A percentile compares a stretch with the other conserved stretches of the same genome.
phyloP scores from a whole-genome alignment of 805 yeast species.

The Candida germanica region DNA sequence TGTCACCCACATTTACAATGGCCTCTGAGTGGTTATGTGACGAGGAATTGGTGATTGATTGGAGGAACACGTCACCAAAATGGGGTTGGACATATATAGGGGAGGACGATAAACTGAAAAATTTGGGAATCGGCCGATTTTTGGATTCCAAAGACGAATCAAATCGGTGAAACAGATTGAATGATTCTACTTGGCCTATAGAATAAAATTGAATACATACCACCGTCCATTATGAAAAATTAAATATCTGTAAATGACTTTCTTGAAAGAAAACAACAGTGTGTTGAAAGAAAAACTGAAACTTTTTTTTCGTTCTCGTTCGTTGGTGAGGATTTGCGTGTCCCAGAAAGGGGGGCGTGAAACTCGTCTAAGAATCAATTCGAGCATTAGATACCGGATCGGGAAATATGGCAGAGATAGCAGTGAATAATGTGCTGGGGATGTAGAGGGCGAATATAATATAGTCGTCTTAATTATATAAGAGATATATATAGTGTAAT shows the following conservation, averaged over 20 bases:
- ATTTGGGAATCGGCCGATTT: too few species aligned
- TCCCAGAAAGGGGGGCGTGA: slow-evolving; percentile 5
- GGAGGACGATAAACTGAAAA: background rate
- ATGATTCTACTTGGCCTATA: background rate
- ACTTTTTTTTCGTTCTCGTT: slow-evolving; percentile 7
- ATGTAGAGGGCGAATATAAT: too few species aligned
- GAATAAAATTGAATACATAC: slow-evolving; percentile 36
- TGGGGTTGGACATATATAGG: too few species aligned
- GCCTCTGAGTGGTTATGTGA: background rate
- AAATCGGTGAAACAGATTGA: background rate
- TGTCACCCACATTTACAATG: too few species aligned
- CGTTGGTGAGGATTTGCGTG: slow-evolving; percentile 3
- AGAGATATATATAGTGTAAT: too few species aligned
- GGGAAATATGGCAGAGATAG: too few species aligned
- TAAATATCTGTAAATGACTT: slow-evolving; percentile 5
- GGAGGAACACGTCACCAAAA: too few species aligned
- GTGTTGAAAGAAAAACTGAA: slow-evolving; percentile 3
- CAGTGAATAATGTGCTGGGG: too few species aligned
- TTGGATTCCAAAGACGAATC: too few species aligned
- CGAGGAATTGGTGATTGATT: background rate
- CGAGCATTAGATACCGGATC: too few species aligned
- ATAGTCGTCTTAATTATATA: too few species aligned
- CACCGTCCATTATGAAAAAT: slow-evolving; percentile 54
- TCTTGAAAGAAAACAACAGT: slow-evolving; percentile 9
- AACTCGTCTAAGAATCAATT: too few species aligned